Conservation (phyloP, 257 asterid species). For the Solanum virginianum region DNA sequence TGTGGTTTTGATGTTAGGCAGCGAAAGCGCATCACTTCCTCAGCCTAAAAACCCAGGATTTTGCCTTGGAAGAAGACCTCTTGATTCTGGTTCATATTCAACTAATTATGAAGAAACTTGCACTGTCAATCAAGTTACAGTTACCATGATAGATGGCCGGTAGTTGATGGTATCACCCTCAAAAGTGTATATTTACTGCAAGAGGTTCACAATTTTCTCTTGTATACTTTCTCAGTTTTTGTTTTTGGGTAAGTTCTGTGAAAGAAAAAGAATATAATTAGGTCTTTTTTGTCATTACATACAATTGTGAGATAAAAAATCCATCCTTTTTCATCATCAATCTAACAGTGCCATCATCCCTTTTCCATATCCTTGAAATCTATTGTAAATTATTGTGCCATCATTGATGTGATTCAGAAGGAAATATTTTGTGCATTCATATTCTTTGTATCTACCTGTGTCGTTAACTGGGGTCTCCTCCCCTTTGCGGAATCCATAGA, state of each 20-base stretch:
- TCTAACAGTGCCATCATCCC: neutral
- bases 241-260: neutral
- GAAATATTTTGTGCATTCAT: neutral
- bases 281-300: neutral
- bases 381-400: neutral
- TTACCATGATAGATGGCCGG: conserved; percentile 43
- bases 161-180: conserved; percentile 8
- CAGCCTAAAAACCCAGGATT: conserved; percentile 65
- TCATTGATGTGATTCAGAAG: neutral
- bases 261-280: neutral
- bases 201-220: neutral
- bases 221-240: neutral
- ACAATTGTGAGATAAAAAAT: neutral
- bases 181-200: neutral
- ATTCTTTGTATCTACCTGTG: neutral
- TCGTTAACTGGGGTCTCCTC: neutral
- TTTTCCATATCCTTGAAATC: neutral
- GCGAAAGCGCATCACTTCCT: conserved; percentile 35
- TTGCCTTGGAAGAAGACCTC: conserved; percentile 36
- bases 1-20: conserved; percentile 46
- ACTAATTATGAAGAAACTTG: conserved; percentile 35
- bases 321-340: neutral
- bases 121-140: conserved; percentile 48
- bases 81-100: conserved; percentile 26
- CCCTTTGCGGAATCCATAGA: neutral